Base-by-base conservation (phyloP, 2,329 filamentous ascomycete species). In the Ophiocordyceps robertsii region DNA sequence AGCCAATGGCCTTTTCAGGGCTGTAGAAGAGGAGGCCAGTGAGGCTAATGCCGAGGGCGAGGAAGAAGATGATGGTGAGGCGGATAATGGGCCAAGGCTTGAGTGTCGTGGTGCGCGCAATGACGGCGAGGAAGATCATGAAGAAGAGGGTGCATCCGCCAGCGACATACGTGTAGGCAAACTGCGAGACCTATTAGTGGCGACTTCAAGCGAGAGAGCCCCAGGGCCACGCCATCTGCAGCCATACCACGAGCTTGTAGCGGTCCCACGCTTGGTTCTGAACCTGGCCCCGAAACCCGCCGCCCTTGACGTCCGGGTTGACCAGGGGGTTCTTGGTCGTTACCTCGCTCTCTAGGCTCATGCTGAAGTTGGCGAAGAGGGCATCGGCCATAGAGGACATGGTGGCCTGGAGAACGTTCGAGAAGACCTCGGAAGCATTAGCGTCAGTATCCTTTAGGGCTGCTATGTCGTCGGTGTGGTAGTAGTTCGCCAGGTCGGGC, bases 141-240 rank as follows among this genome's bases (percentile, higher is more conserved):
- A 64, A 44, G 29, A 57, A 46, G 21, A 63, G 47, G 24, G 56
- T 53, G 39, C 50, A 39, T 0, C 59, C 59, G 4, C 54, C 54
- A 13, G 56, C 51, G 21, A 63, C 47, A 39, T 60, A 64, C 4
- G 53, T 56, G 40, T 58, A 62, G 19, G 54, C 49, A 43, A 63
- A 63, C 58, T 63, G 14, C 8, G 14, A 19, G 13, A 2, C 27
- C 11, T 13, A 6, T 31, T 17, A 39, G 29, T 17, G 30, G 29
- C 17, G 14, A 12, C 7, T 1, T 13, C 4, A 12, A 14, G 13
- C 13, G n/a, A 12, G n/a, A 4, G 5, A 17, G 33, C 8, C 8
- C 12, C 8, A 35, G 14, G 33, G n/a, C 14, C 14, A 35, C 12
- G 10, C n/a, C 4, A 10, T 32, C 29, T 13, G 1, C 4, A 9